These are phyloP conservation scores for Thermochaetoides dissita DNA, from an alignment of 2,329 filamentous ascomycete species.

Conservation along the genomic window DNA sequence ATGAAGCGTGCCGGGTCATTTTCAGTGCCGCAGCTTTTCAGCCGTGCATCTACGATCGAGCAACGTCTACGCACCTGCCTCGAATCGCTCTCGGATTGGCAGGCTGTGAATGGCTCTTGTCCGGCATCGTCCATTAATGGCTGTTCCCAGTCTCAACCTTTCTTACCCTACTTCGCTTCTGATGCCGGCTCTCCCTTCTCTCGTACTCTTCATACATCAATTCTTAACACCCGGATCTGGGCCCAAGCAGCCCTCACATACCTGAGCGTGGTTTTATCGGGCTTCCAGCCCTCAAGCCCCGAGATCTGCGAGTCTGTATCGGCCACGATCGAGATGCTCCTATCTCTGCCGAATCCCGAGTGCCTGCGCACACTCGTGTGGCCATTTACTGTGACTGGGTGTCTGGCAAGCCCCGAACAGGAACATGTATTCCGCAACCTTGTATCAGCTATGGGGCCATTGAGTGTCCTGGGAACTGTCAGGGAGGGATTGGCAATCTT, in stretches of 20 bases:
- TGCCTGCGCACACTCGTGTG: conserved; percentile 22
- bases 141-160: too few relatives aligned
- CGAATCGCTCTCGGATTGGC: conserved; percentile 10
- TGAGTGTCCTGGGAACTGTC: conserved; percentile 32
- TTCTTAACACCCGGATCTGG: conserved; percentile 28
- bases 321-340: conserved; percentile 22
- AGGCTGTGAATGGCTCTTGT: too few relatives aligned
- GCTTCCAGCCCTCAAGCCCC: conserved; percentile 33
- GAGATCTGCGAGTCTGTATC: conserved; percentile 24
- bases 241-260: conserved; percentile 33
- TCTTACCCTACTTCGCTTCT: too few relatives aligned
- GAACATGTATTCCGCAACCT: conserved; percentile 29
- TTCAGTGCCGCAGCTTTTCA: conserved; percentile 30
- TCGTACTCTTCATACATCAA: too few relatives aligned
- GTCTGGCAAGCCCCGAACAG: conserved; percentile 24
- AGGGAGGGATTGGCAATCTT: conserved; percentile 30
- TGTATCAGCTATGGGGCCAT: conserved; percentile 26
- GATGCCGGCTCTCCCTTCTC: too few relatives aligned
- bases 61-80: conserved; percentile 23
- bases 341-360: conserved; percentile 15
- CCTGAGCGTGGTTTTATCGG: conserved; percentile 33
- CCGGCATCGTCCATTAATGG: too few relatives aligned
- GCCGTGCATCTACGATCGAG: conserved; percentile 29
- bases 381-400: conserved; percentile 24
- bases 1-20: conserved; percentile 29